These are phyloP conservation scores for Poterioochromonas sp. DNA, from an alignment of 352 stramenopile genomes.

Conservation along the genomic window DNA sequence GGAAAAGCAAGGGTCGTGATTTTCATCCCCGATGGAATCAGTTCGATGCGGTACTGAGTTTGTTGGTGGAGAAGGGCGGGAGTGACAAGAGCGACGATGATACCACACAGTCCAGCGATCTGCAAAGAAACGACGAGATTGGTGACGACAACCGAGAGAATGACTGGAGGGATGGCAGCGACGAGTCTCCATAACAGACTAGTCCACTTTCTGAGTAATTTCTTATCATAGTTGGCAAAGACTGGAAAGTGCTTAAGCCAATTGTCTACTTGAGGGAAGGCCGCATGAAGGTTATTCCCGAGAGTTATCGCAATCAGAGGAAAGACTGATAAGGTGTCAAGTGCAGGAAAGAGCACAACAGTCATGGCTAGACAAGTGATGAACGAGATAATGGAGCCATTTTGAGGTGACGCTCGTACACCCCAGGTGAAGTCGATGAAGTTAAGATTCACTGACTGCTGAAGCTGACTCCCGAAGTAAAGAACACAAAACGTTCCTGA, in stretches of 20 bases:
- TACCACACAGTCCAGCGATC: conserved; percentile 49
- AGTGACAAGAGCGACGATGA: conserved; percentile 45
- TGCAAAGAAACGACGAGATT: conserved; percentile 72
- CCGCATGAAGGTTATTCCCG: conserved; percentile 70
- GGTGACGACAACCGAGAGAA: conserved; percentile 65
- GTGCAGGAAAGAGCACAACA: conserved; percentile 71
- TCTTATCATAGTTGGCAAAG: background rate
- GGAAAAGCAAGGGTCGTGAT: no score
- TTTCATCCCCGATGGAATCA: background rate
- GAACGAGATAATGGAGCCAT: conserved; percentile 46
- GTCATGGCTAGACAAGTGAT: conserved; percentile 46
- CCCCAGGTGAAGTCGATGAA: conserved; percentile 75
- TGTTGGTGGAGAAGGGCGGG: conserved; percentile 11
- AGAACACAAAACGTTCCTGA: conserved; percentile 61
- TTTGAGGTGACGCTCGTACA: conserved; percentile 48
- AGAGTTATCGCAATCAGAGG: conserved; percentile 78
- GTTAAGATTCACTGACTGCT: conserved; percentile 77
- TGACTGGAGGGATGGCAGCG: conserved; percentile 61
- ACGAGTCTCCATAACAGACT: conserved; percentile 56
- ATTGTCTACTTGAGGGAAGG: conserved; percentile 33
- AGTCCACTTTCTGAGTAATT: background rate
- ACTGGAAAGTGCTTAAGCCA: background rate
- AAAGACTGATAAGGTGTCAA: conserved; percentile 77
- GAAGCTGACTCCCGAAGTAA: conserved; percentile 67
- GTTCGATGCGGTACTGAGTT: background rate